phyloP scores from a whole-genome alignment of 1,284 basidiomycete genomes.

The Heliocybe sulcata region DNA sequence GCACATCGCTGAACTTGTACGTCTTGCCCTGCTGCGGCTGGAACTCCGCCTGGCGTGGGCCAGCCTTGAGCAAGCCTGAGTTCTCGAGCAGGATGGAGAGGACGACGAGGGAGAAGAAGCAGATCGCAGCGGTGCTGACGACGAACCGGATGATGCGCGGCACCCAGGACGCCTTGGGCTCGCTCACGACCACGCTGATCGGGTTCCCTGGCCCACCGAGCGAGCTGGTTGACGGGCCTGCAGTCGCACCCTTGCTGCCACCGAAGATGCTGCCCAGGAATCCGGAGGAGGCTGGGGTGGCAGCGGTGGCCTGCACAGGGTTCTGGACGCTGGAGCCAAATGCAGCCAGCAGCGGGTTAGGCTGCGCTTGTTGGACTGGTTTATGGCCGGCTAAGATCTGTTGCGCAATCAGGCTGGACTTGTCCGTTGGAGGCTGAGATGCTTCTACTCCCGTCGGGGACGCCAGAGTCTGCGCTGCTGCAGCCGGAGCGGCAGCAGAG shows the following conservation, averaged over 20 bases:
- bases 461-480: too few relatives aligned
- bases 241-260: not conserved
- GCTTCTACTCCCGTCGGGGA: too few relatives aligned
- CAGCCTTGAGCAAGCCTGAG: constrained; percentile 82
- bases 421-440: not conserved
- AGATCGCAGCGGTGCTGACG: constrained; percentile 14
- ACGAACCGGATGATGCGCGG: constrained; percentile 59
- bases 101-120: constrained; percentile 57
- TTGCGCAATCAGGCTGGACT: not conserved
- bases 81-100: constrained; percentile 88
- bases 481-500: constrained; percentile 4
- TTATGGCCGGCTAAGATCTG: constrained; percentile 8
- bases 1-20: constrained; percentile 88
- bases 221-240: constrained; percentile 27
- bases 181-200: constrained; percentile 73
- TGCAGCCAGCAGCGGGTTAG: not conserved
- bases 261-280: not conserved
- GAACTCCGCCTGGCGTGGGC: constrained; percentile 65
- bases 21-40: constrained; percentile 72
- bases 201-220: constrained; percentile 45
- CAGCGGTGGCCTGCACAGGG: not conserved
- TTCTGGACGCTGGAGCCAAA: not conserved
- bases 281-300: not conserved
- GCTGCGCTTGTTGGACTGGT: not conserved
- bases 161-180: constrained; percentile 64